Evolutionary conservation across 169 alveolate genomes (phyloP), one percentile per base, ranked within the genome.

Genomic region (Eimeria necatrix): DNA sequence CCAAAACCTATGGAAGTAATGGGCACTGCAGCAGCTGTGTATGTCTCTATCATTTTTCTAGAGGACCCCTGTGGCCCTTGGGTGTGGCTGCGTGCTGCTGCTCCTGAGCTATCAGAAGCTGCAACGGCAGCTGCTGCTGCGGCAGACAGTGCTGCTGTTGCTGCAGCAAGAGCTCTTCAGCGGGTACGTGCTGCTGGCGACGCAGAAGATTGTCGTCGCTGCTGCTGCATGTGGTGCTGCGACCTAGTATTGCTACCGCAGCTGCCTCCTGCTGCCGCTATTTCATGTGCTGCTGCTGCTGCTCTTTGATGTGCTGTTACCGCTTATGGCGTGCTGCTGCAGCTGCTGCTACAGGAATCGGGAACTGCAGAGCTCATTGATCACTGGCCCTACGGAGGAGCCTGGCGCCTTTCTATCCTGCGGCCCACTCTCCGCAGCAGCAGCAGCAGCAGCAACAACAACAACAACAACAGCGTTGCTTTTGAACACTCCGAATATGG

Each of bases 51-150:
- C 16, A 76, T 76, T 1, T 76, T 60, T 22, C 24, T 76, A 46
- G 61, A 22, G 10, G 87, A 60, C 20, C 87, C 87, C 1, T 41
- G 87, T 5, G 87, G 87, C 87, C 64, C 87, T 18, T 76, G 61
- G 56, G 61, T 76, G 22, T 76, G 87, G 87, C 61, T 76, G 32
- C 87, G 87, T 41, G 87, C 87, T 16, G 61, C 64, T 41, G 61
- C 56, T 16, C 61, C 76, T 64, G 32, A 64, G 26, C 76, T 64
- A 5, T 64, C 76, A 10, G 9, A 10, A 10, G 76, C 18, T n/a
- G 76, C 76, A n/a, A n/a, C n/a, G n/a, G n/a, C n/a, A n/a, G n/a
- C n/a, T 64, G 76, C 76, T 64, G 18, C 76, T n/a, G 76, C 18
- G 8, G 76, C 76, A 9, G 76, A 64, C 76, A 20, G 9, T 8